phyloP scores from a whole-genome alignment of 1,139 yeast species.

The Geotrichum aggregatum region DNA sequence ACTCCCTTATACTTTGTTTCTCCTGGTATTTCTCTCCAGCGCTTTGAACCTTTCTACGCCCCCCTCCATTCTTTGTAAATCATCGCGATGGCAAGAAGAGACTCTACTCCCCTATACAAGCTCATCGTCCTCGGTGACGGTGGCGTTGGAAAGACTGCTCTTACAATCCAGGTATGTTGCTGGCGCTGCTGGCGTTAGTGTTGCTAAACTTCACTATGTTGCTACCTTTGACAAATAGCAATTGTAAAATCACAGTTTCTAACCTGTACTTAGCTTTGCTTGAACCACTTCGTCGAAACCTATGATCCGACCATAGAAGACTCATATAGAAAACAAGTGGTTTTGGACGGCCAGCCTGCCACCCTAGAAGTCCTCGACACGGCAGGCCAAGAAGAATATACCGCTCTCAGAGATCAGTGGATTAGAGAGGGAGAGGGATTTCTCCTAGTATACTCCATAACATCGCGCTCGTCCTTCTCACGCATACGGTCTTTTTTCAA shows the following conservation, averaged over 20 bases:
- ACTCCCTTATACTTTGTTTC: background rate
- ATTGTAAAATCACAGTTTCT: slow-evolving; percentile 26
- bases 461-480: slow-evolving; percentile 79
- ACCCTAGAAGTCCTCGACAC: slow-evolving; percentile 92
- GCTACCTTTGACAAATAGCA: slow-evolving; percentile 27
- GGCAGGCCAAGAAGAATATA: slow-evolving; percentile 97
- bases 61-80: background rate
- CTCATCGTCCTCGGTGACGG: slow-evolving; percentile 97
- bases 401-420: slow-evolving; percentile 89
- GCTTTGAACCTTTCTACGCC: background rate
- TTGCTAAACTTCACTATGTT: background rate
- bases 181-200: background rate
- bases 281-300: slow-evolving; percentile 52
- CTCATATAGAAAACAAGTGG: slow-evolving; percentile 66
- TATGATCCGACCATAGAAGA: slow-evolving; percentile 23
- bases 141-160: slow-evolving; percentile 96
- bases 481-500: slow-evolving; percentile 78
- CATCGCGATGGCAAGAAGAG: slow-evolving; percentile 20
- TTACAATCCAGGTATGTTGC: slow-evolving; percentile 62
- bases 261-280: slow-evolving; percentile 15
- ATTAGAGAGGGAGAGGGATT: slow-evolving; percentile 95
- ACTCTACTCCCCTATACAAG: slow-evolving; percentile 46
- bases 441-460: slow-evolving; percentile 81
- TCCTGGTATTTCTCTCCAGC: no score
- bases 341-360: slow-evolving; percentile 87